phyloP scores from a whole-genome alignment of 116 monocot species.

The Trichopus zeylanicus region DNA sequence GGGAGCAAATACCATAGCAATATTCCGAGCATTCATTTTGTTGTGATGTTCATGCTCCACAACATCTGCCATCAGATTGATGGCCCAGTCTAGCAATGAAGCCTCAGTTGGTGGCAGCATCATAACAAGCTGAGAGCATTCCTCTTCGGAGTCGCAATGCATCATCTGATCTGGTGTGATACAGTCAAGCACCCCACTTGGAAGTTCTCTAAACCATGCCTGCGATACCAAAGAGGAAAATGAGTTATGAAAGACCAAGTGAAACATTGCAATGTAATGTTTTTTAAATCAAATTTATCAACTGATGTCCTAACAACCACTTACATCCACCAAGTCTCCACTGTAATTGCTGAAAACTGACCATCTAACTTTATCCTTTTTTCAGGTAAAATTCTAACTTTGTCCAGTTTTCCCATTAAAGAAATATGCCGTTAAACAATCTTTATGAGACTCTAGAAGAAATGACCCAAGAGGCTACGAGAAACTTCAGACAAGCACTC shows the following conservation, averaged over 20 bases:
- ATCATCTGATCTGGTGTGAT: slow-evolving; percentile 79
- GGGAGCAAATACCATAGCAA: slow-evolving; percentile 76
- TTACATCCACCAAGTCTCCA: too few species aligned
- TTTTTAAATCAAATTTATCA: too few species aligned
- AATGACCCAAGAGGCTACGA: too few species aligned
- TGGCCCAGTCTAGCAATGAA: slow-evolving; percentile 68
- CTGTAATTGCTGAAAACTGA: too few species aligned
- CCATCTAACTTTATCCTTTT: too few species aligned
- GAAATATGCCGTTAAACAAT: too few species aligned
- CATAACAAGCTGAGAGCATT: slow-evolving; percentile 39
- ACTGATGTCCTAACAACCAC: too few species aligned
- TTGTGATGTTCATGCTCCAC: slow-evolving; percentile 56
- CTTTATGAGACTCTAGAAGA: too few species aligned
- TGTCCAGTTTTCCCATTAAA: too few species aligned
- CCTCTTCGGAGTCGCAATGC: slow-evolving; percentile 74
- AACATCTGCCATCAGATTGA: slow-evolving; percentile 78
- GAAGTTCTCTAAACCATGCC: slow-evolving; percentile 94
- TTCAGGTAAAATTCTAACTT: too few species aligned
- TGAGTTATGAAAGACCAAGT: too few species aligned
- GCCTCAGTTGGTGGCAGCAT: slow-evolving; percentile 43
- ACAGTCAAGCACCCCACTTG: slow-evolving; percentile 57
- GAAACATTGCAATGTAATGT: background rate
- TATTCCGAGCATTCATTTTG: slow-evolving; percentile 81
- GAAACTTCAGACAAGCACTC: too few species aligned
- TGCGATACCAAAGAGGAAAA: slow-evolving; percentile 11